A percentile compares a stretch with the other conserved stretches of the same genome.
phyloP scores from a whole-genome alignment of 768 basidiomycete species.

The Lactifluus subvellereus region DNA sequence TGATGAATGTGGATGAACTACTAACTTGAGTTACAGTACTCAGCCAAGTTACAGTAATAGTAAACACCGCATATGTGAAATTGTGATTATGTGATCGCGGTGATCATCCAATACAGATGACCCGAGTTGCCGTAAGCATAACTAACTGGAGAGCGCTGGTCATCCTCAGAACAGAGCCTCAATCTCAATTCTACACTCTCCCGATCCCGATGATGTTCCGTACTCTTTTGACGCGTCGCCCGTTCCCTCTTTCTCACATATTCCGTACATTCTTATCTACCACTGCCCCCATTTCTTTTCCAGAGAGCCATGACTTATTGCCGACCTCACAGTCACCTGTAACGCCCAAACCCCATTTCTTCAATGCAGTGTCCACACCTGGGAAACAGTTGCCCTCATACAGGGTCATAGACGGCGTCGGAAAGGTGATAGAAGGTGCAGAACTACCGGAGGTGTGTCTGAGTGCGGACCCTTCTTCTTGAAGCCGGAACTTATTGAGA shows the following conservation, averaged over 20 bases:
- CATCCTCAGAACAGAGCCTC: no score
- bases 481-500: background rate
- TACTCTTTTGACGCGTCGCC: background rate
- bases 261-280: conserved; percentile 23
- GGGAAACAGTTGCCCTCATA: conserved; percentile 75
- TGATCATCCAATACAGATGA: no score
- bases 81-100: no score
- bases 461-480: background rate
- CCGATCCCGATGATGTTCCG: conserved; percentile 24
- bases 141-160: no score
- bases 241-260: background rate
- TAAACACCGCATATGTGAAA: no score
- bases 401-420: conserved; percentile 77
- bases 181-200: background rate
- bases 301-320: conserved; percentile 32
- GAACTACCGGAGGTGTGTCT: conserved; percentile 63
- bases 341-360: conserved; percentile 64
- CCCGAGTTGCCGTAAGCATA: no score
- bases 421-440: conserved; percentile 66
- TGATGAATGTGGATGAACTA: no score
- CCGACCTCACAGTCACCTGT: conserved; percentile 53
- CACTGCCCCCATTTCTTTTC: conserved; percentile 19
- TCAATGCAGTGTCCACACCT: conserved; percentile 66
- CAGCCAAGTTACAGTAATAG: no score
- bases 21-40: no score